A percentile compares a stretch with the other conserved stretches of the same genome.
phyloP scores from a whole-genome alignment of 73 alveolate genomes.

The Diophrys sp. region DNA sequence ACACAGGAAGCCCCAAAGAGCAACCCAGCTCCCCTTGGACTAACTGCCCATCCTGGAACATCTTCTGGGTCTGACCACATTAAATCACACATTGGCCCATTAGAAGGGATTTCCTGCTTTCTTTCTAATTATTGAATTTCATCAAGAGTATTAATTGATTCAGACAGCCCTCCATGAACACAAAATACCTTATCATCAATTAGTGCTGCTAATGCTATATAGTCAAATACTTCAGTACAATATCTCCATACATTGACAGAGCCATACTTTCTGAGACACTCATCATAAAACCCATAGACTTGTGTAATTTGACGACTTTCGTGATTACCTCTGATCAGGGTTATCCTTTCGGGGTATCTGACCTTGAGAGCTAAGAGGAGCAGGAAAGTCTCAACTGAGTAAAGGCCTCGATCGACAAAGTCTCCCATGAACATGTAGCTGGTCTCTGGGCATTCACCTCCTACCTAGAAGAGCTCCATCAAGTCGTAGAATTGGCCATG shows the following conservation, averaged over 20 bases:
- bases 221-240: slow-evolving; percentile 86
- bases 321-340: slow-evolving; percentile 58
- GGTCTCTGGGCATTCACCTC: slow-evolving; percentile 94
- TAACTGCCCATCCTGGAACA: slow-evolving; percentile 77
- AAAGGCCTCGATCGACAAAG: slow-evolving; percentile 87
- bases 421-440: slow-evolving; percentile 90
- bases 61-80: slow-evolving; percentile 98
- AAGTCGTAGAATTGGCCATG: slow-evolving; percentile 77
- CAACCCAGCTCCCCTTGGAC: slow-evolving; percentile 99
- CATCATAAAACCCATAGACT: slow-evolving; percentile 96
- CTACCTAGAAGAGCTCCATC: slow-evolving; percentile 81
- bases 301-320: slow-evolving; percentile 77
- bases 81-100: slow-evolving; percentile 97
- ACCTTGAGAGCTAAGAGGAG: slow-evolving; percentile 73
- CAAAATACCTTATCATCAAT: slow-evolving; percentile 89
- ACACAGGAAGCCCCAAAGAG: slow-evolving; percentile 93
- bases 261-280: too few species aligned
- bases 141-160: slow-evolving; percentile 60
- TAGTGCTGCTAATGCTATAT: slow-evolving; percentile 81
- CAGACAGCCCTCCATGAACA: slow-evolving; percentile 95
- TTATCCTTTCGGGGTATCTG: slow-evolving; percentile 35
- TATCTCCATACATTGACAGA: slow-evolving; percentile 82
- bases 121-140: slow-evolving; percentile 94
- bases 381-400: slow-evolving; percentile 75
- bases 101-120: slow-evolving; percentile 97